These are phyloP conservation scores for Exserohilum rostratum DNA, from an alignment of 2,329 filamentous ascomycete genomes.

Conservation along the genomic window DNA sequence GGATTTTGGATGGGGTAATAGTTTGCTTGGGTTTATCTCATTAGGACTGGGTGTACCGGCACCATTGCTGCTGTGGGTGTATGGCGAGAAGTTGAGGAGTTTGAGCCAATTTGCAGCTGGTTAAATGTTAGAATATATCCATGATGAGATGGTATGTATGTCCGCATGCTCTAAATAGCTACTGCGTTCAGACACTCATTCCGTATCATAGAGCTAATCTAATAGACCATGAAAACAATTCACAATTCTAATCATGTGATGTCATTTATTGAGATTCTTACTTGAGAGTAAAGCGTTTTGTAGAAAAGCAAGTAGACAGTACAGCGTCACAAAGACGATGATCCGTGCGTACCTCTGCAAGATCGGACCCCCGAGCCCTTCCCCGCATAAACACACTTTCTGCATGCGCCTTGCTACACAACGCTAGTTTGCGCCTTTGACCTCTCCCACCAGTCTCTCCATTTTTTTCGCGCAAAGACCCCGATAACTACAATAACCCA, in stretches of 20 bases:
- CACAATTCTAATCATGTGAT: too few relatives aligned
- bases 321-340: too few relatives aligned
- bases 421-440: slow-evolving; percentile 1
- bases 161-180: too few relatives aligned
- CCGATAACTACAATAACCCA: not conserved
- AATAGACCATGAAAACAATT: too few relatives aligned
- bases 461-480: not conserved
- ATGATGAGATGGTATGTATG: too few relatives aligned
- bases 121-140: not conserved
- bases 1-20: slow-evolving; percentile 53
- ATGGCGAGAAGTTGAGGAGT: slow-evolving; percentile 54
- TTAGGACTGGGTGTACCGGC: slow-evolving; percentile 52
- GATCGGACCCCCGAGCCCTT: slow-evolving; percentile 14
- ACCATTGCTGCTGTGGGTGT: slow-evolving; percentile 59
- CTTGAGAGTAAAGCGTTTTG: too few relatives aligned
- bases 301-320: too few relatives aligned
- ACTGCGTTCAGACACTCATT: too few relatives aligned
- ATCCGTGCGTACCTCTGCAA: too few relatives aligned
- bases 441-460: not conserved
- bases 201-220: too few relatives aligned
- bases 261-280: too few relatives aligned
- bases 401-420: not conserved
- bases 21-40: slow-evolving; percentile 46
- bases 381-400: slow-evolving; percentile 17
- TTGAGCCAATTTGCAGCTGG: slow-evolving; percentile 58